Evolutionary conservation across 768 basidiomycete species (phyloP), one percentile per base, ranked within the genome.

Genomic region (Coprinopsis marcescibilis): DNA sequence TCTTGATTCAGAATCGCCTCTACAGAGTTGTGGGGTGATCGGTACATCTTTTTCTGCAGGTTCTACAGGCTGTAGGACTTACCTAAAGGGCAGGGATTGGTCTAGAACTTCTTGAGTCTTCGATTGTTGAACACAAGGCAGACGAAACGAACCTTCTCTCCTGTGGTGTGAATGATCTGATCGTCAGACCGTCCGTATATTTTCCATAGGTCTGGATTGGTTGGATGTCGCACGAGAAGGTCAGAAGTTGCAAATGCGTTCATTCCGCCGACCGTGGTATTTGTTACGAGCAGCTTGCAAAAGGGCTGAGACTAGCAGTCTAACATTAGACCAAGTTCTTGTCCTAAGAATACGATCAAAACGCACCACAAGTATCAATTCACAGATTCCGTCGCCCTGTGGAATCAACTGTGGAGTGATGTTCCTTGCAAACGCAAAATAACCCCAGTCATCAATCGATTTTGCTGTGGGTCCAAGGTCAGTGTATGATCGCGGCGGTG

Each of bases 131-230:
- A 17, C 19, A 3, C 13, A 2, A 38, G 17, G 23, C 29, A n/a
- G 13, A 20, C 38, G 25, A 32, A 7, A 35, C 35, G 69, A 65
- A 15, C 71, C 71, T 11, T 66, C n/a, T 49, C 48, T 6, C 48
- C 48, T 11, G 41, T 71, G 25, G 56, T 61, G 34, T 69, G 61
- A 56, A 69, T 67, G 32, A 76, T 68, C 53, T 74, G 72, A 46
- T 76, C 74, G 46, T 75, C 74, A 7, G 55, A 58, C 13, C 75
- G 57, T 1, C 74, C 73, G 40, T 56, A 63, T 1, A 73, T 50
- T 39, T 55, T 65, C 58, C 63, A 74, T 12, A 60, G 49, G 5
- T 58, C 57, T 1, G 53, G 55, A 14, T 68, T 64, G 0, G 59
- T 60, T 6, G 73, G 70, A 52, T 76, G 72, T 4, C 53, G 65